Base-by-base conservation (phyloP, 495 filamentous ascomycete species). In the Tetracladium setigerum region DNA sequence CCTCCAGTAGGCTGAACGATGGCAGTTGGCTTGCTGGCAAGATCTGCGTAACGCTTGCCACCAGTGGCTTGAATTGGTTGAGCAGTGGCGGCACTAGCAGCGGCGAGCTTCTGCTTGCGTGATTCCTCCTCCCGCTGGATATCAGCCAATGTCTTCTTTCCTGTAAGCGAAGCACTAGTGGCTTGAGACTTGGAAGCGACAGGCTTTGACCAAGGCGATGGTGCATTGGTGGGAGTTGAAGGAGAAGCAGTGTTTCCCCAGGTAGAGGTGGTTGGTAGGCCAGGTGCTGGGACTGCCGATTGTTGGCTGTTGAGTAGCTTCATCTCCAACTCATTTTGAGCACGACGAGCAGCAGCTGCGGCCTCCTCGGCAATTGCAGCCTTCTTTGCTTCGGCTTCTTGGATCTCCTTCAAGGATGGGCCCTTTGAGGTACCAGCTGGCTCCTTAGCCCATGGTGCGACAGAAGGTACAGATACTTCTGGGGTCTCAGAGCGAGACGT, bases 41-140 rank as follows among this genome's bases (percentile, higher is more conserved):
- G 81, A 60, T 97, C 90, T 6, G 92, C 94, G 67, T 98, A 98
- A 14, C 92, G 80, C 68, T 97, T 98, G 14, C 85, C 85, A 34
- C 73, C 69, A 17, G 79, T 60, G 8, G 71, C 53, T n/a, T 73
- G 57, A 7, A 70, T 59, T 5, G 71, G 70, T 24, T 73, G 65
- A 54, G 72, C 72, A 9, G 65, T 60, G 4, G 75, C 68, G 10
- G 73, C 76, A 12, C 76, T 70, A 5, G 71, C 70, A n/a, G 79
- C 78, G 14, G 74, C 75, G 39, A 73, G 62, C 36, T 79, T 78
- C 55, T 82, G 81, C 73, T 97, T 96, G 41, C 89, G 86, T 22
- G 76, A 73, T 60, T 97, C 92, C 56, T 98, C 92, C 68, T 98
- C 92, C 57, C 90, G 89, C 62, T 97, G 92, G 49, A 97, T 97